Conservation (phyloP, 768 basidiomycete species). For the Naganishia friedmannii region DNA sequence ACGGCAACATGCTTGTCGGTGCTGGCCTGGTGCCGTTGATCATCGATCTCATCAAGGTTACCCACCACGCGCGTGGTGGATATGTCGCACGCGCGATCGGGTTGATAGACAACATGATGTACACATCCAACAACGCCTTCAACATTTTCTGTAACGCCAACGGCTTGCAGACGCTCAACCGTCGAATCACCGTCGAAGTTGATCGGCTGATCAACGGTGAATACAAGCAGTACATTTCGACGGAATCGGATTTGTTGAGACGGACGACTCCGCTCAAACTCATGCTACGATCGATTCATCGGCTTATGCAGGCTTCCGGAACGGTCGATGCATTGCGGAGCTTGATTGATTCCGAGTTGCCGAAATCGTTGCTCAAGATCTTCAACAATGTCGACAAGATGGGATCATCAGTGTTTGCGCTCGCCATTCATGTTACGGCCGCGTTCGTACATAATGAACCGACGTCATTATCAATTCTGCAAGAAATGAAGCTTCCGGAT, state of each 20-base stretch:
- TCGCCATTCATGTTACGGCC: conserved; percentile 83
- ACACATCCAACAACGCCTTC: conserved; percentile 82
- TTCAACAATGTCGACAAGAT: conserved; percentile 77
- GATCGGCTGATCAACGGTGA: conserved; percentile 22
- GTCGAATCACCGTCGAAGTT: conserved; percentile 68
- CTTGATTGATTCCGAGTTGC: conserved; percentile 81
- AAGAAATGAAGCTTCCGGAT: conserved; percentile 85
- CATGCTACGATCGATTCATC: conserved; percentile 83
- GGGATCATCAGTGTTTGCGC: conserved; percentile 78
- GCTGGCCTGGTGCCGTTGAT: conserved; percentile 86
- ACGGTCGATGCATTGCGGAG: conserved; percentile 85
- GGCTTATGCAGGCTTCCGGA: conserved; percentile 95
- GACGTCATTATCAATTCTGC: conserved; percentile 84
- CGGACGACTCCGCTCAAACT: conserved; percentile 82
- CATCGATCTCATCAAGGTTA: conserved; percentile 82
- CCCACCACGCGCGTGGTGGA: conserved; percentile 64
- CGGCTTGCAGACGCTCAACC: conserved; percentile 80
- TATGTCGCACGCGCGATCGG: conserved; percentile 86
- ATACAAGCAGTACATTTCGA: conserved; percentile 2
- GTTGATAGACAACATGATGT: conserved; percentile 85
- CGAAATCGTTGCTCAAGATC: conserved; percentile 81
- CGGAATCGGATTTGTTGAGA: conserved; percentile 70
- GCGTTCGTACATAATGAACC: conserved; percentile 99
- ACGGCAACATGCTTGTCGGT: conserved; percentile 89
- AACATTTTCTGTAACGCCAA: conserved; percentile 76